Percentiles rank a stretch among this genome's conserved stretches.
These are phyloP conservation scores for Aquilaria agallochum DNA, from an alignment of 441 rosid genomes.

Conservation along the genomic window DNA sequence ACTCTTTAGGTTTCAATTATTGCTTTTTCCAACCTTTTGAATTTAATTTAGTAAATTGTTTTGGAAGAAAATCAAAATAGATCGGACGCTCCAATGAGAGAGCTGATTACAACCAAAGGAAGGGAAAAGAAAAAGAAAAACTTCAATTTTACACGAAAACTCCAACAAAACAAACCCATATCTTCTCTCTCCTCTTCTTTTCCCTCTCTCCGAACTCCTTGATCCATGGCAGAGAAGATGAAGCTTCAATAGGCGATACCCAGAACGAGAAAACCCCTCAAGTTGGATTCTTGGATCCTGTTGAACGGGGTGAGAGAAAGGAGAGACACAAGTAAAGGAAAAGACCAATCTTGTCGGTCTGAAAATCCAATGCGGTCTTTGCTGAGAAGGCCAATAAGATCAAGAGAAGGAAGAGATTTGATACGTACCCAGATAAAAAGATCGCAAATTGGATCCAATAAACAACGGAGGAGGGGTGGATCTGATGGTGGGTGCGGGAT, in stretches of 20 bases:
- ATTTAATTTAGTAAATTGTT: constrained; percentile 14
- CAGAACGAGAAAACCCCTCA: constrained; percentile 17
- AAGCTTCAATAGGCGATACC: constrained; percentile 20
- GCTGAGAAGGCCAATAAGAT: constrained; percentile 39
- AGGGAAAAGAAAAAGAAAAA: background rate
- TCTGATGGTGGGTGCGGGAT: constrained; percentile 66
- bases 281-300: constrained; percentile 25
- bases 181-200: constrained; percentile 24
- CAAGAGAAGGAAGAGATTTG: constrained; percentile 17
- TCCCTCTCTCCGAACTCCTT: constrained; percentile 21
- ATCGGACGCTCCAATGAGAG: constrained; percentile 43
- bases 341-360: constrained; percentile 16
- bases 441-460: constrained; percentile 21
- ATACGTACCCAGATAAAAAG: constrained; percentile 24
- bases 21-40: no score
- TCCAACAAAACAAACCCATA: constrained; percentile 16
- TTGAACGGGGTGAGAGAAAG: constrained; percentile 6
- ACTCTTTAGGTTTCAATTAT: constrained; percentile 13
- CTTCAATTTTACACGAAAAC: constrained; percentile 3
- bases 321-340: constrained; percentile 6
- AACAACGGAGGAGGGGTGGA: constrained; percentile 34
- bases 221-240: constrained; percentile 25
- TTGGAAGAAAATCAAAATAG: constrained; percentile 19
- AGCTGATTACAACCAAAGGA: constrained; percentile 14
- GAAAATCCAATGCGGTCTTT: constrained; percentile 65